Evolutionary conservation across 306 rosid genomes (phyloP), one percentile per base, ranked within the genome.

Genomic region (Pachyrhizus erosus): DNA sequence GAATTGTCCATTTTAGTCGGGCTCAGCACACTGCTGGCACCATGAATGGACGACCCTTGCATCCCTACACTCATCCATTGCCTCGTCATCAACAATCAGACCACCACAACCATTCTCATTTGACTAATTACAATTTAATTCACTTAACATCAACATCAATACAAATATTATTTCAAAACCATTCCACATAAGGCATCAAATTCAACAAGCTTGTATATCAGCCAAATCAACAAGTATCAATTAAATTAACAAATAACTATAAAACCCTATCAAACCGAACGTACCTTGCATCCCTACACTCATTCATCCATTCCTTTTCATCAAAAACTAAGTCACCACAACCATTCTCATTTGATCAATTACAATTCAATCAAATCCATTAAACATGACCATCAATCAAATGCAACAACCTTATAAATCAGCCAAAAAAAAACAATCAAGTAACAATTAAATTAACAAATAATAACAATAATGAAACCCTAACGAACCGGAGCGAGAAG

Each of bases 1-100:
- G 97, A 96, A 82, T 93, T 90, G 87, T 96, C 99, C 99, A 96
- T 96, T 62, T 84, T 91, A 15, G 94, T 91, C 0, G 96, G 84
- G 42, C 92, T 89, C 76, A 91, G 71, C 79, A 93, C 94, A 74
- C 96, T 93, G 84, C 46, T 96, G 31, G 94, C 92, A 78, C 94
- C 98, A 51, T 92, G 90, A 76, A 87, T 88, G 23, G 91, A 92
- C 65, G 93, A 92, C 58, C 93, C 97, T 84, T 96, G 99, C 93
- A 90, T 89, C 77, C 96, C 99, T 96, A 86, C 78, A 79, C 21
- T 62, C 66, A 58, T 4, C 13, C 81, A 89, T 78, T 60, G 51
- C 76, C 85, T 76, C 72, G 26, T 74, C 51, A 23, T 69, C 45
- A 74, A 66, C 39, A 42, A 71, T 18, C 48, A 55, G 64, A 34